phyloP scores from a whole-genome alignment of 768 basidiomycete genomes.

The Macrolepiota albuminosa region DNA sequence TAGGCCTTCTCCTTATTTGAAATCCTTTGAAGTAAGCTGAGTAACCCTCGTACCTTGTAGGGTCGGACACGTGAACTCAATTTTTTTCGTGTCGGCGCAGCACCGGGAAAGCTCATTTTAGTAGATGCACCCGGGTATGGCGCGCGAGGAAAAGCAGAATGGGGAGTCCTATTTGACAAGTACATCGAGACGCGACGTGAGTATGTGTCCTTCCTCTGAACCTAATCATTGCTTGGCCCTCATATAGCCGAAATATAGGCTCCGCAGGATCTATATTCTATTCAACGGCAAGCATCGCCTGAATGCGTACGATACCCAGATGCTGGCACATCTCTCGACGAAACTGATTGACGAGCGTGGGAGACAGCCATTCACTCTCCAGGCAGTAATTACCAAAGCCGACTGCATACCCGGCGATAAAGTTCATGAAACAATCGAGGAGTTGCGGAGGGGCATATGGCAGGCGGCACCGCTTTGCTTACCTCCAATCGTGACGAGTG shows the following conservation, averaged over 20 bases:
- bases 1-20: constrained; percentile 28
- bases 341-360: constrained; percentile 34
- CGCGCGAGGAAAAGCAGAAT: constrained; percentile 64
- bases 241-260: constrained; percentile 30
- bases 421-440: constrained; percentile 30
- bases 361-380: constrained; percentile 50
- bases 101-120: constrained; percentile 54
- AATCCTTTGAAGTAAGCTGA: neutral
- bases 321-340: constrained; percentile 52
- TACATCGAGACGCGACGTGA: constrained; percentile 58
- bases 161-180: constrained; percentile 65
- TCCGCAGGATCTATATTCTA: constrained; percentile 66
- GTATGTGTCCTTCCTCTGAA: constrained; percentile 34
- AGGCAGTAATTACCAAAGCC: constrained; percentile 69
- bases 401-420: constrained; percentile 42
- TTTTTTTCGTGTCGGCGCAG: constrained; percentile 63
- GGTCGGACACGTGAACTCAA: constrained; percentile 71
- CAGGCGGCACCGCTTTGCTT: constrained; percentile 56
- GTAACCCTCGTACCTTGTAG: constrained; percentile 28
- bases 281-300: constrained; percentile 66
- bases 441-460: constrained; percentile 48
- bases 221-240: neutral
- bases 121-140: constrained; percentile 86
- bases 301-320: constrained; percentile 49
- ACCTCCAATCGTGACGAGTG: constrained; percentile 58